phyloP scores from a whole-genome alignment of 768 basidiomycete genomes.

The Collybiopsis luxurians region DNA sequence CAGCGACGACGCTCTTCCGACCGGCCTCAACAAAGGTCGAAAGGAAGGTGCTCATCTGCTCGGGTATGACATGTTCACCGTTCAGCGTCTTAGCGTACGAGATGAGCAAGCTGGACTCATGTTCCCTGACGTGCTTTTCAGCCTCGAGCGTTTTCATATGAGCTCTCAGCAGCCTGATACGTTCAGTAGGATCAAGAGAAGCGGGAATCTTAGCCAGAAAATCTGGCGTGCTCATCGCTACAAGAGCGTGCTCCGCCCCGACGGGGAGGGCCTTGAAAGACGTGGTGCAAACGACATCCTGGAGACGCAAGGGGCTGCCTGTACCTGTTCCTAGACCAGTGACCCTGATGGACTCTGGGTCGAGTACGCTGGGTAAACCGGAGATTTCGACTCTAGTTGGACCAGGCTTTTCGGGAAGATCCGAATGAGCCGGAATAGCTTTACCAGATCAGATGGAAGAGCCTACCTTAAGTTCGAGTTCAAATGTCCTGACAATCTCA shows the following conservation, averaged over 20 bases:
- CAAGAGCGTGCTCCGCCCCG: background rate
- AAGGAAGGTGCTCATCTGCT: conserved; percentile 39
- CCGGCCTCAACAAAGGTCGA: conserved; percentile 37
- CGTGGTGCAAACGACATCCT: conserved; percentile 53
- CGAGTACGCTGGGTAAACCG: conserved; percentile 47
- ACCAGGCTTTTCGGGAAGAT: no score
- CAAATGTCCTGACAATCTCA: conserved; percentile 52
- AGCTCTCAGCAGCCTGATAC: conserved; percentile 32
- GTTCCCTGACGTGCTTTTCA: conserved; percentile 36
- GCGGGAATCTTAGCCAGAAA: conserved; percentile 10
- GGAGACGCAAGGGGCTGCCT: conserved; percentile 41
- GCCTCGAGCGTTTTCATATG: conserved; percentile 33
- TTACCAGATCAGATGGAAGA: background rate
- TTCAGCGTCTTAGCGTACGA: conserved; percentile 42
- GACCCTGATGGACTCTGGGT: conserved; percentile 51
- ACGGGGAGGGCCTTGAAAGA: background rate
- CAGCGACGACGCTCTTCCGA: conserved; percentile 29
- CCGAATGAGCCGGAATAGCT: no score
- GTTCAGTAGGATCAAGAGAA: conserved; percentile 25
- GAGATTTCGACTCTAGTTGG: conserved; percentile 49
- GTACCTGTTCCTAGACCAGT: conserved; percentile 40
- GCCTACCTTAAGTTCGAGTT: conserved; percentile 46
- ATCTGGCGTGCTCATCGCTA: background rate
- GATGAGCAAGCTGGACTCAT: conserved; percentile 40
- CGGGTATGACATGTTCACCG: conserved; percentile 38